Conservation (phyloP, 805 yeast genomes). For the Pichia ethanolica region DNA sequence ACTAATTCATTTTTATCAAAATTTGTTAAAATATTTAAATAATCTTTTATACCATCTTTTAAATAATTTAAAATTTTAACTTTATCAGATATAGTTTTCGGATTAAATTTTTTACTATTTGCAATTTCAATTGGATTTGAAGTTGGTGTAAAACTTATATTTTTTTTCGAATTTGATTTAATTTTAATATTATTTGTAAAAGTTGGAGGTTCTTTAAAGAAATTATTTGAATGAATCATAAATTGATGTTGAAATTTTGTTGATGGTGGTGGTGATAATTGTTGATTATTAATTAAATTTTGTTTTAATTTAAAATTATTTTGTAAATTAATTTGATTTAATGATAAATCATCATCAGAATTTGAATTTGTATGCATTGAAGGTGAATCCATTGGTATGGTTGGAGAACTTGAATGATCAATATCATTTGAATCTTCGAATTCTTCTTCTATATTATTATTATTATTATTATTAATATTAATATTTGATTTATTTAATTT, state of each 20-base stretch:
- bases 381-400: constrained; percentile 17
- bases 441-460: not conserved
- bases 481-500: too few relatives aligned
- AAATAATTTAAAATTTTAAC: constrained; percentile 10
- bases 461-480: not conserved
- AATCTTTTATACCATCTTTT: constrained; percentile 20
- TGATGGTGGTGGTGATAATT: not conserved
- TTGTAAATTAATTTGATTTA: not conserved
- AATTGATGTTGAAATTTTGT: not conserved
- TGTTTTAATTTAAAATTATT: not conserved
- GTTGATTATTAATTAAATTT: not conserved
- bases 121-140: not conserved
- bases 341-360: not conserved
- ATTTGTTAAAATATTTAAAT: constrained; percentile 15
- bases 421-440: not conserved
- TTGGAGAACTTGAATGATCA: constrained; percentile 8
- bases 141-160: not conserved
- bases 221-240: not conserved
- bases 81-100: not conserved
- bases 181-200: constrained; percentile 2
- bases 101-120: too few relatives aligned
- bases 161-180: not conserved
- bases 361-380: constrained; percentile 11
- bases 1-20: constrained; percentile 9
- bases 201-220: constrained; percentile 9